Conservation (phyloP, 352 stramenopile genomes). For the Pythium coloratum region DNA sequence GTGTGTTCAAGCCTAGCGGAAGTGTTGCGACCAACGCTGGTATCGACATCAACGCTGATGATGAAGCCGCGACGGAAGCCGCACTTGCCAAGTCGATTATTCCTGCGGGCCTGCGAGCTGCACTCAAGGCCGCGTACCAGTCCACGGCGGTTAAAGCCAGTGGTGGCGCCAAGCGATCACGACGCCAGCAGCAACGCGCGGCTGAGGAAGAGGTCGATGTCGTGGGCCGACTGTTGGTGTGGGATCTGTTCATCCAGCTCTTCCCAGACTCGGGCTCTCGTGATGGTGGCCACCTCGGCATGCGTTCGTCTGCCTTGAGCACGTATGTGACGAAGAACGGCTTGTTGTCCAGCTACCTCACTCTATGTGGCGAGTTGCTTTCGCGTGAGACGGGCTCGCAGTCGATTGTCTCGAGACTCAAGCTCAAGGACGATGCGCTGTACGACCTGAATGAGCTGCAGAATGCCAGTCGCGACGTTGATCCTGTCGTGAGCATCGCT, state of each 20-base stretch:
- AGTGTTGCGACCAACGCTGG: conserved; percentile 14
- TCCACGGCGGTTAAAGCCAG: neutral
- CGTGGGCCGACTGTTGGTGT: conserved; percentile 59
- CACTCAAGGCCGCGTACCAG: conserved; percentile 55
- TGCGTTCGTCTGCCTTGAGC: conserved; percentile 74
- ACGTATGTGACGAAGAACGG: conserved; percentile 59
- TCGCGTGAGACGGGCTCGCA: conserved; percentile 53
- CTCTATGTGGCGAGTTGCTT: conserved; percentile 58
- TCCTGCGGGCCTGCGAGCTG: conserved; percentile 57
- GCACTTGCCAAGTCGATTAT: conserved; percentile 66
- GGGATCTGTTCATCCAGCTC: conserved; percentile 82
- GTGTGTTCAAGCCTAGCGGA: conserved; percentile 34
- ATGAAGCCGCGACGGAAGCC: conserved; percentile 71
- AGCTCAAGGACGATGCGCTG: conserved; percentile 51
- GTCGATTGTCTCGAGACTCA: conserved; percentile 17
- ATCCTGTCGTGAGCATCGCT: conserved; percentile 35
- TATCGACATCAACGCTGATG: conserved; percentile 80
- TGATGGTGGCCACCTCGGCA: conserved; percentile 25
- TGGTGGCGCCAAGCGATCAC: conserved; percentile 19
- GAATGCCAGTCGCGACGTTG: conserved; percentile 9
- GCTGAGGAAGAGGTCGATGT: conserved; percentile 51
- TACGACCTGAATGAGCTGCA: conserved; percentile 48
- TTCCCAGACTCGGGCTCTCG: conserved; percentile 50
- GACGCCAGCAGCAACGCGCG: conserved; percentile 43
- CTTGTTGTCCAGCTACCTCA: conserved; percentile 67